Conservation (phyloP, 1,139 yeast species). For the Casaregolazyma suthepensis region DNA sequence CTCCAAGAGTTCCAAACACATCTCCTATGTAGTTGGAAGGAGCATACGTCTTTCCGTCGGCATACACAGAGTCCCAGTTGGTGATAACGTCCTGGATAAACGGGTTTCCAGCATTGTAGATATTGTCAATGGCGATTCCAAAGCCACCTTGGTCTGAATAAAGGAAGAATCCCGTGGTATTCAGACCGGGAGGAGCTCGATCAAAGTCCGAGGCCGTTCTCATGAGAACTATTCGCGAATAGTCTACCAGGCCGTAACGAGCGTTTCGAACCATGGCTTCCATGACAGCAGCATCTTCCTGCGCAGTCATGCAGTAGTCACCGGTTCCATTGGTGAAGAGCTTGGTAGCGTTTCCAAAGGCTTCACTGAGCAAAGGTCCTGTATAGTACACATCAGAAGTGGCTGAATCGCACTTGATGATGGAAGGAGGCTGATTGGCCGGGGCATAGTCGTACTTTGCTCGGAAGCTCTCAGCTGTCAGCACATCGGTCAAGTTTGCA, state of each 20-base stretch:
- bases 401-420: slow-evolving; percentile 52
- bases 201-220: slow-evolving; percentile 61
- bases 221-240: slow-evolving; percentile 52
- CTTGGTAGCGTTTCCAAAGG: slow-evolving; percentile 44
- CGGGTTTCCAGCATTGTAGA: slow-evolving; percentile 51
- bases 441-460: slow-evolving; percentile 44
- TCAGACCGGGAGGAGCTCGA: slow-evolving; percentile 46
- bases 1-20: slow-evolving; percentile 46
- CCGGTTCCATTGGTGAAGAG: slow-evolving; percentile 57
- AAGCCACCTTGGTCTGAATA: slow-evolving; percentile 49
- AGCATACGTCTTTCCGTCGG: slow-evolving; percentile 34
- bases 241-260: slow-evolving; percentile 50
- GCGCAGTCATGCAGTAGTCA: slow-evolving; percentile 56
- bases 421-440: slow-evolving; percentile 45
- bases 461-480: slow-evolving; percentile 48
- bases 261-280: slow-evolving; percentile 55
- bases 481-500: slow-evolving; percentile 28
- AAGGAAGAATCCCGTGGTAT: slow-evolving; percentile 47
- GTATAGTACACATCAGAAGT: slow-evolving; percentile 59
- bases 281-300: slow-evolving; percentile 63
- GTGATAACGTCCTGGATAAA: slow-evolving; percentile 47
- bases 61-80: slow-evolving; percentile 49
- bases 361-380: slow-evolving; percentile 47
- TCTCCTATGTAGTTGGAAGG: slow-evolving; percentile 58
- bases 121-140: slow-evolving; percentile 45